Conservation (phyloP, 305 asterid species). For the Plantago rigida region DNA sequence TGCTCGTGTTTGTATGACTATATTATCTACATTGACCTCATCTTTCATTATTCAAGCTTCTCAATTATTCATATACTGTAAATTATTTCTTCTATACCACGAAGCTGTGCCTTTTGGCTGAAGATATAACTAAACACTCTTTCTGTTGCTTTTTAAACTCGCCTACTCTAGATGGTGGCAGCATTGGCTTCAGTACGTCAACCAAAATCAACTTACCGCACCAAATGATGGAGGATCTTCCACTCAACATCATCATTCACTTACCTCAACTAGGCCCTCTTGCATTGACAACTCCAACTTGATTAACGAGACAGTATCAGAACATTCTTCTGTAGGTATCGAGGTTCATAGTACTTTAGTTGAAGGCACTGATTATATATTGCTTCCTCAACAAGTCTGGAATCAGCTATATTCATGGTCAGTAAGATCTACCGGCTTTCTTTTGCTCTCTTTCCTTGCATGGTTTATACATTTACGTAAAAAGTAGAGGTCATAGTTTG, state of each 20-base stretch:
- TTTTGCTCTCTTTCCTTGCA: constrained; percentile 8
- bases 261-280: constrained; percentile 53
- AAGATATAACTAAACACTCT: constrained; percentile 9
- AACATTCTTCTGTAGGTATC: constrained; percentile 45
- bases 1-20: background rate
- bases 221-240: constrained; percentile 48
- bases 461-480: background rate
- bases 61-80: background rate
- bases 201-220: constrained; percentile 44
- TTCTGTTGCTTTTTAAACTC: constrained; percentile 22
- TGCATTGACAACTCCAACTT: constrained; percentile 72
- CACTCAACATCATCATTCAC: constrained; percentile 50
- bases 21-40: background rate
- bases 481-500: too few relatives aligned
- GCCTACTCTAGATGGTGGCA: constrained; percentile 88
- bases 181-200: constrained; percentile 86
- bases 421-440: constrained; percentile 27
- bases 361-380: constrained; percentile 95
- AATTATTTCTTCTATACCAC: background rate
- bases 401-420: constrained; percentile 67
- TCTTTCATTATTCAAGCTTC: constrained; percentile 7
- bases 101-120: background rate
- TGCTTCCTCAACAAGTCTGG: constrained; percentile 88
- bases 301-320: constrained; percentile 52
- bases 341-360: constrained; percentile 86